Conservation (phyloP, 192 early-diverging fungal species). For the Coemansia sp. region DNA sequence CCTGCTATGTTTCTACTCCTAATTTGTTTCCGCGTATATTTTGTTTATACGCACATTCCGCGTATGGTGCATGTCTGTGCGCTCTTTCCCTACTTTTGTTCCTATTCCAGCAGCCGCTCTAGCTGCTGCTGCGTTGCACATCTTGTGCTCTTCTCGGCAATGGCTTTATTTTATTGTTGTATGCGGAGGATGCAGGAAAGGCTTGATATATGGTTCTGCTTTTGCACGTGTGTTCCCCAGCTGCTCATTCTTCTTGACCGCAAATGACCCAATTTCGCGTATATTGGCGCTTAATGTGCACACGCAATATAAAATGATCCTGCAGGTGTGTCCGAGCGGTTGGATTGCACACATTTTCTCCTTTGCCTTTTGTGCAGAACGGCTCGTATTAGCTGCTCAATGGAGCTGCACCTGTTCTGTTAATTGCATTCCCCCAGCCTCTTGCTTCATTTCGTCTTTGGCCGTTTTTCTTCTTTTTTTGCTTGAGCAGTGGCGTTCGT, state of each 20-base stretch:
- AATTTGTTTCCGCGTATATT: neutral
- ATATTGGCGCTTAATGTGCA: too few relatives aligned
- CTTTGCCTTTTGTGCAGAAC: neutral
- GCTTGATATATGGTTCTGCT: too few relatives aligned
- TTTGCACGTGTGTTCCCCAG: too few relatives aligned
- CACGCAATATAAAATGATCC: too few relatives aligned
- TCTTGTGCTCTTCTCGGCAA: neutral
- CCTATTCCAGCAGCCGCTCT: neutral
- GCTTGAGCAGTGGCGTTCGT: slow-evolving; percentile 14
- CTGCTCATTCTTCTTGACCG: too few relatives aligned
- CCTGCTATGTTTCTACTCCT: slow-evolving; percentile 1
- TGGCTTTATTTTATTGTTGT: neutral
- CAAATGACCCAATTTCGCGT: too few relatives aligned
- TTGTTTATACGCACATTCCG: neutral
- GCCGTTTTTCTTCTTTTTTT: neutral
- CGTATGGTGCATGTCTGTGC: neutral
- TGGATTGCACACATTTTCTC: too few relatives aligned
- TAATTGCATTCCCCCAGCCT: neutral
- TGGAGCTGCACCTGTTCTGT: too few relatives aligned
- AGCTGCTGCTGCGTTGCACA: neutral
- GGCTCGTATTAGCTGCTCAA: neutral
- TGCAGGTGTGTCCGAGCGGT: too few relatives aligned
- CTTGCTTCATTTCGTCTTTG: neutral
- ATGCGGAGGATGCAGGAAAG: too few relatives aligned
- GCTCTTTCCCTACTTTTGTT: neutral